Percentiles rank a stretch among this genome's conserved stretches.
Evolutionary conservation across 768 basidiomycete genomes (phyloP).

Genomic region (Pulveroboletus sp.): DNA sequence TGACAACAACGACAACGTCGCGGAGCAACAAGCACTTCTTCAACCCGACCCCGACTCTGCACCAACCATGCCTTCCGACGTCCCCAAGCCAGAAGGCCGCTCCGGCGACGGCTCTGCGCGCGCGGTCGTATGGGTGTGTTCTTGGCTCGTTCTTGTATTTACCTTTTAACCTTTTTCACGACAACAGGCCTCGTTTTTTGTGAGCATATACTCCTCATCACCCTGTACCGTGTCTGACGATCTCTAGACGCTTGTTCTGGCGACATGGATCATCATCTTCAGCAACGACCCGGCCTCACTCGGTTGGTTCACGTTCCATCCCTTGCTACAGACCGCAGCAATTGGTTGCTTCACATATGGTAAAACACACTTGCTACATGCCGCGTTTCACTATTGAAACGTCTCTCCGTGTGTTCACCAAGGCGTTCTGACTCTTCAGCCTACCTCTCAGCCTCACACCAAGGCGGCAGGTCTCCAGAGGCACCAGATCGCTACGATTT

Average conservation of each 20-base stretch:
- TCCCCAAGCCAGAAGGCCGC: slow-evolving; percentile 36
- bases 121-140: slow-evolving; percentile 37
- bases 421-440: slow-evolving; percentile 78
- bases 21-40: slow-evolving; percentile 19
- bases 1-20: not conserved
- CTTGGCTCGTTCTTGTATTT: not conserved
- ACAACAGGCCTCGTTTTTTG: slow-evolving; percentile 15
- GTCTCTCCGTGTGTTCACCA: too few relatives aligned
- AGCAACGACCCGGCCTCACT: slow-evolving; percentile 41
- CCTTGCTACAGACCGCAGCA: slow-evolving; percentile 57
- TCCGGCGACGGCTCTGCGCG: slow-evolving; percentile 36
- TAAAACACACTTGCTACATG: slow-evolving; percentile 23
- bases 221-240: slow-evolving; percentile 1
- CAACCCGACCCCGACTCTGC: not conserved
- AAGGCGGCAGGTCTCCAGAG: slow-evolving; percentile 66
- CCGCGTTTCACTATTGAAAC: too few relatives aligned
- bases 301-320: slow-evolving; percentile 70
- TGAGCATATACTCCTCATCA: slow-evolving; percentile 6
- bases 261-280: slow-evolving; percentile 48
- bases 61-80: slow-evolving; percentile 24
- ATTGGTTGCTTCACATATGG: slow-evolving; percentile 61
- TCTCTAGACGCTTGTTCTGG: slow-evolving; percentile 36
- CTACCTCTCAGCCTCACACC: slow-evolving; percentile 61
- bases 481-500: slow-evolving; percentile 64
- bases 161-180: too few relatives aligned